A percentile compares a stretch with the other conserved stretches of the same genome.
Evolutionary conservation across 78 protist genomes (phyloP).

Genomic region (Dictyostelium capitatum): DNA sequence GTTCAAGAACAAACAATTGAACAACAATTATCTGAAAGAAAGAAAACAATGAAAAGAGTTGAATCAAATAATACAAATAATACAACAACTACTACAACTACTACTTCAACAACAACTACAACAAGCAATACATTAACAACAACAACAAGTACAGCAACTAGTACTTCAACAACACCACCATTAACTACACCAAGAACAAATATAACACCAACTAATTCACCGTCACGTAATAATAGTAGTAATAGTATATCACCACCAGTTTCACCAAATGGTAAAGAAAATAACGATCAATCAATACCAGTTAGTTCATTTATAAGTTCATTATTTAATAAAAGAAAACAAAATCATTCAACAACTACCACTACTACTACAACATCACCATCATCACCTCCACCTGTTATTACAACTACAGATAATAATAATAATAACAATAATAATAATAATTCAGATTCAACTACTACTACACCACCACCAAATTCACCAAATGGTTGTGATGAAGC

Average conservation of each 20-base stretch:
- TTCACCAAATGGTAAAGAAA: not conserved
- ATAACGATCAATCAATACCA: not conserved
- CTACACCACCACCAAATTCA: not conserved
- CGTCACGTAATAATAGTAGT: not conserved
- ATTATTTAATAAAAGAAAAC: conserved; percentile 18
- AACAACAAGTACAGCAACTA: not conserved
- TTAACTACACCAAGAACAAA: not conserved
- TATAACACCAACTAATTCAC: not conserved
- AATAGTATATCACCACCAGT: not conserved
- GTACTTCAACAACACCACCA: not conserved
- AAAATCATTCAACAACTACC: not conserved
- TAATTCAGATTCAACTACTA: not conserved
- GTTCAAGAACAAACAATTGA: not conserved
- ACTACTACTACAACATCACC: not conserved
- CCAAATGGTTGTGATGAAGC: not conserved
- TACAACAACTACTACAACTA: not conserved
- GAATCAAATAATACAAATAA: not conserved
- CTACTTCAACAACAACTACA: not conserved
- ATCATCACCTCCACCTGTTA: too few relatives aligned
- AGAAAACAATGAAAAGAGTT: not conserved
- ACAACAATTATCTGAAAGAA: conserved; percentile 29
- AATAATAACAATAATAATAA: not conserved
- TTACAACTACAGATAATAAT: not conserved
- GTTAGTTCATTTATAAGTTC: conserved; percentile 25
- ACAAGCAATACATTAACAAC: not conserved